Evolutionary conservation across 352 stramenopile genomes (phyloP).

Genomic region (Lagenidium giganteum): DNA sequence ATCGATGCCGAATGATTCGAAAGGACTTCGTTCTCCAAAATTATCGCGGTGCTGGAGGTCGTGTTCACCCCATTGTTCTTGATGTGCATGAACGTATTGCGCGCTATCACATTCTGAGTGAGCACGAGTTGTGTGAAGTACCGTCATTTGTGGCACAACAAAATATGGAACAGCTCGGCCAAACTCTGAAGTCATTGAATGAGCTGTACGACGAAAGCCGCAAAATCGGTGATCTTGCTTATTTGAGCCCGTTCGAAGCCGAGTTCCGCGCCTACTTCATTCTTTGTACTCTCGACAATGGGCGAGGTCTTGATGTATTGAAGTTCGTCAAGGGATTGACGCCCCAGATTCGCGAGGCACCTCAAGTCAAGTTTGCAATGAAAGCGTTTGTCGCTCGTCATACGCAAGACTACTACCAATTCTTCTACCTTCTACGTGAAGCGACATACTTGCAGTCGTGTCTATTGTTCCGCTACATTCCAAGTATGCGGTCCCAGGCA

Average conservation of each 20-base stretch:
- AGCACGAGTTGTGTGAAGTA: slow-evolving; percentile 90
- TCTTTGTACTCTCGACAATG: slow-evolving; percentile 81
- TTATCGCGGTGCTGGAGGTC: slow-evolving; percentile 90
- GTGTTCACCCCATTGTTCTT: slow-evolving; percentile 89
- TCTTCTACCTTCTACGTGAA: slow-evolving; percentile 71
- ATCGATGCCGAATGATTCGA: slow-evolving; percentile 93
- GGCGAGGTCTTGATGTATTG: slow-evolving; percentile 71
- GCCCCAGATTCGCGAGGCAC: slow-evolving; percentile 46
- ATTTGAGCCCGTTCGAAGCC: slow-evolving; percentile 78
- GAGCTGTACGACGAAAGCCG: slow-evolving; percentile 85
- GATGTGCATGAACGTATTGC: slow-evolving; percentile 94
- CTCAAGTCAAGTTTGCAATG: slow-evolving; percentile 86
- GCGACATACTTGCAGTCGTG: slow-evolving; percentile 82
- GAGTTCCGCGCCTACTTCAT: slow-evolving; percentile 86
- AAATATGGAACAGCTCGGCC: slow-evolving; percentile 87
- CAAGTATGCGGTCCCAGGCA: slow-evolving; percentile 62
- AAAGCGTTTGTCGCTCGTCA: slow-evolving; percentile 81
- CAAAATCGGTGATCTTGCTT: slow-evolving; percentile 46
- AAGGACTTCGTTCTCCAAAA: slow-evolving; percentile 97
- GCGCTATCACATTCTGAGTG: slow-evolving; percentile 93
- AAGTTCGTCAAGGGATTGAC: slow-evolving; percentile 81
- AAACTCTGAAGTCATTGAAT: slow-evolving; percentile 85
- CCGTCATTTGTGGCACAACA: slow-evolving; percentile 82
- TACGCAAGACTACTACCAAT: slow-evolving; percentile 79
- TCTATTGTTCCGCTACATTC: slow-evolving; percentile 77